Conservation (phyloP, 176 grass and related monocot genomes). For the Aegilops umbellulata region DNA sequence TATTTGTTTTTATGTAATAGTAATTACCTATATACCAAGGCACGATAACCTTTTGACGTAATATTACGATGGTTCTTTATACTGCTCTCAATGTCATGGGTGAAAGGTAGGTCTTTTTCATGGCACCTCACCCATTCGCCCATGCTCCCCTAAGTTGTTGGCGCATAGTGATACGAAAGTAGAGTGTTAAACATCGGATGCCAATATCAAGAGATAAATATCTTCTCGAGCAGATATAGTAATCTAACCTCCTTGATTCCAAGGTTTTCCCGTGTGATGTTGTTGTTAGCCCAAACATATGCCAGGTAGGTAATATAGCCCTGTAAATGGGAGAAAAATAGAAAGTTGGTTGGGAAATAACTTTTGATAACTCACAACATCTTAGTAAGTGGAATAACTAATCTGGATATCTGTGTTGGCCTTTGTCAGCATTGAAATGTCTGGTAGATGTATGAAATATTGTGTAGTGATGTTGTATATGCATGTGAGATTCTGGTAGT, state of each 20-base stretch:
- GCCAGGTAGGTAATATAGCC: constrained; percentile 33
- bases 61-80: constrained; percentile 46
- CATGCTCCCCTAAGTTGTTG: constrained; percentile 31
- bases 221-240: neutral
- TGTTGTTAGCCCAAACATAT: constrained; percentile 53
- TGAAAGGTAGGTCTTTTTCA: constrained; percentile 15
- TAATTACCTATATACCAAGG: constrained; percentile 39
- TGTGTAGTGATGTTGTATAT: too few species aligned
- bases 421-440: too few species aligned
- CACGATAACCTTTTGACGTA: constrained; percentile 37
- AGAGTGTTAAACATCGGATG: too few species aligned
- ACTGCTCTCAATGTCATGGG: constrained; percentile 15
- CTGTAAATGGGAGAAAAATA: constrained; percentile 23
- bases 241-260: constrained; percentile 29
- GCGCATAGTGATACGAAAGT: neutral
- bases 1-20: too few species aligned
- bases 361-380: neutral
- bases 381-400: neutral
- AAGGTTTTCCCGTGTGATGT: constrained; percentile 16
- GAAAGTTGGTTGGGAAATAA: neutral
- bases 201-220: neutral
- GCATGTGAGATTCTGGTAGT: too few species aligned
- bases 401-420: too few species aligned
- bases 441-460: too few species aligned
- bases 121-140: constrained; percentile 49